A percentile compares a stretch with the other conserved stretches of the same genome.
These are phyloP conservation scores for Beauveria sp. DNA, from an alignment of 2,329 filamentous ascomycete species.

Conservation along the genomic window DNA sequence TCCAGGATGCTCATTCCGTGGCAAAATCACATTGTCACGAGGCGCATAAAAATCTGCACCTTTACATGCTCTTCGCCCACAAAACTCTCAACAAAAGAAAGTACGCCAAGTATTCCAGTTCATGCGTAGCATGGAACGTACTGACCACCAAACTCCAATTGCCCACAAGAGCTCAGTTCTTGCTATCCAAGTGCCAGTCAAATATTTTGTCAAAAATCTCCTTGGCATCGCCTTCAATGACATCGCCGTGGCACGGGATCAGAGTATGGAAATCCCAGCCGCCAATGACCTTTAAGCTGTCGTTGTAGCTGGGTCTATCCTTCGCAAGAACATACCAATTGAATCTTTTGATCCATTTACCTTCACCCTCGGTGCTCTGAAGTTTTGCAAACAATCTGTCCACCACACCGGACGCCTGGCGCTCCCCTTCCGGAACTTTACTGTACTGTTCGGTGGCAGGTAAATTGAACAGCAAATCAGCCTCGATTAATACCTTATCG, in stretches of 20 bases:
- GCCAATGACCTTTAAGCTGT: constrained; percentile 61
- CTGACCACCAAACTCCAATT: too few species aligned
- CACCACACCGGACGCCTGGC: constrained; percentile 27
- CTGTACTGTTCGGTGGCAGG: constrained; percentile 83
- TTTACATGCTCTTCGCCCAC: too few species aligned
- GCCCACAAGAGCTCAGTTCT: constrained; percentile 12
- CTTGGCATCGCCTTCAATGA: constrained; percentile 68
- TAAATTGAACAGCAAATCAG: constrained; percentile 87
- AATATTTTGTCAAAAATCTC: constrained; percentile 70
- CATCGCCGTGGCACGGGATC: constrained; percentile 90
- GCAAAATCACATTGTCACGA: too few species aligned
- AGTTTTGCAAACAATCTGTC: constrained; percentile 42
- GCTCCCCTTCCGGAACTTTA: constrained; percentile 43
- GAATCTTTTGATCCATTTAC: constrained; percentile 72
- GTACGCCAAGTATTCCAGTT: too few species aligned
- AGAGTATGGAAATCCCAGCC: constrained; percentile 79
- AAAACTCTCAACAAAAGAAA: too few species aligned
- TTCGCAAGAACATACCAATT: constrained; percentile 66
- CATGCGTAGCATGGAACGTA: not conserved
- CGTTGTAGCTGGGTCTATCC: constrained; percentile 62
- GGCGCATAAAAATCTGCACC: too few species aligned
- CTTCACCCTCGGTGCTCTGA: constrained; percentile 54
- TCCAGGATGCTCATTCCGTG: too few species aligned
- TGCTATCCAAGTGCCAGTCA: constrained; percentile 65
- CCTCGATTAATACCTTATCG: constrained; percentile 72